Conservation (phyloP, 805 yeast genomes). For the Lipomyces orientalis region DNA sequence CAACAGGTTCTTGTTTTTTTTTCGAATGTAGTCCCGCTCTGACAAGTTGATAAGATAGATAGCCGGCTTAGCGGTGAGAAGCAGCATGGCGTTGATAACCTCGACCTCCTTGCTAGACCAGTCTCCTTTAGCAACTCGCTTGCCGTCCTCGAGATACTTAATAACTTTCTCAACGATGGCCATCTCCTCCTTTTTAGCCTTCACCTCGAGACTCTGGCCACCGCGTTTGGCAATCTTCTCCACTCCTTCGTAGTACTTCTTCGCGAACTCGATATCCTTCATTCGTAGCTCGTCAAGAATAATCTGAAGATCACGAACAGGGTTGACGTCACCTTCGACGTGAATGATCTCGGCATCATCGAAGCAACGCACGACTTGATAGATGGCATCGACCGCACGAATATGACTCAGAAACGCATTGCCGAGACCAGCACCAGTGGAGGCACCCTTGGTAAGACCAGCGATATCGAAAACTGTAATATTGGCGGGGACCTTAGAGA, state of each 20-base stretch:
- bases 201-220: slow-evolving; percentile 86
- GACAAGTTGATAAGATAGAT: slow-evolving; percentile 89
- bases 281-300: slow-evolving; percentile 89
- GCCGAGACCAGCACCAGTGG: slow-evolving; percentile 95
- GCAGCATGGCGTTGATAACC: slow-evolving; percentile 79
- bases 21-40: slow-evolving; percentile 84
- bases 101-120: slow-evolving; percentile 95
- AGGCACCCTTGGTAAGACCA: slow-evolving; percentile 81
- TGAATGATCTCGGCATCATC: slow-evolving; percentile 98
- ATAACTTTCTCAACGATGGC: slow-evolving; percentile 75
- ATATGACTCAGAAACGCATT: slow-evolving; percentile 96
- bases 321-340: slow-evolving; percentile 95
- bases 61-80: slow-evolving; percentile 94
- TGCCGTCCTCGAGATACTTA: slow-evolving; percentile 77
- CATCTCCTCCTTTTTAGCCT: slow-evolving; percentile 85
- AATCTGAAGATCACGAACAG: slow-evolving; percentile 91
- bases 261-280: slow-evolving; percentile 94
- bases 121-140: slow-evolving; percentile 81
- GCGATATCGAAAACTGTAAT: slow-evolving; percentile 96
- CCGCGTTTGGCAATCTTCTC: slow-evolving; percentile 84
- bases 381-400: slow-evolving; percentile 96
- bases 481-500: slow-evolving; percentile 77
- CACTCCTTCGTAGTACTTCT: slow-evolving; percentile 77
- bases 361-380: slow-evolving; percentile 96
- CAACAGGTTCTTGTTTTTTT: slow-evolving; percentile 83